A percentile compares a stretch with the other conserved stretches of the same genome.
These are phyloP conservation scores for Urochloa ruziziensis DNA, from an alignment of 176 grass and related monocot genomes.

Conservation along the genomic window DNA sequence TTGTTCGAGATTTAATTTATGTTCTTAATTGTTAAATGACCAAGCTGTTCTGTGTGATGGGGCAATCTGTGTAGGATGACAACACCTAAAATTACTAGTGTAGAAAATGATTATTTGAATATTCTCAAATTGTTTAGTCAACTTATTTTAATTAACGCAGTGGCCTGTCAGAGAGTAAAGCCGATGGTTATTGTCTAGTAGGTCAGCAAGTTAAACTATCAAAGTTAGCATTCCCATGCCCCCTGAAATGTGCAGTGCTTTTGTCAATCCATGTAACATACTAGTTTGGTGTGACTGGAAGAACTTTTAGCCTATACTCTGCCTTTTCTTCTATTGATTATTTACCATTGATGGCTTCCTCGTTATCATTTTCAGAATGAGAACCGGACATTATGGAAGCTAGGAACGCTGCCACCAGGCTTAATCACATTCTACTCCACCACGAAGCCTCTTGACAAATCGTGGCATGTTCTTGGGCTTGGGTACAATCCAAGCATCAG, in stretches of 20 bases:
- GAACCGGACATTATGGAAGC: constrained; percentile 88
- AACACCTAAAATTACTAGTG: neutral
- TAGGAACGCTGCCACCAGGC: constrained; percentile 86
- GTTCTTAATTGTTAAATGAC: constrained; percentile 12
- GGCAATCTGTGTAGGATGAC: neutral
- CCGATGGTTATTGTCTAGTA: neutral
- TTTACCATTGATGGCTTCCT: constrained; percentile 1
- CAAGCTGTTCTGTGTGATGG: neutral
- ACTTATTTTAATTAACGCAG: neutral
- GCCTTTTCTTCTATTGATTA: neutral
- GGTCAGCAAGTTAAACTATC: neutral
- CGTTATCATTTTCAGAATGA: constrained; percentile 66
- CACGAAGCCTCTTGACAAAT: constrained; percentile 91
- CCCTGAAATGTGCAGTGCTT: neutral
- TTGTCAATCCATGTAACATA: neutral
- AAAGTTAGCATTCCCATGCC: neutral
- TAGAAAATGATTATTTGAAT: constrained; percentile 2
- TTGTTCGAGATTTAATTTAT: neutral
- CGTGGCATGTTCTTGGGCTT: constrained; percentile 96
- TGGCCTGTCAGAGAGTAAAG: neutral
- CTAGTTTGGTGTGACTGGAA: neutral
- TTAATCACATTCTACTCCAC: constrained; percentile 99
- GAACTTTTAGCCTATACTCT: neutral
- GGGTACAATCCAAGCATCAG: constrained; percentile 98
- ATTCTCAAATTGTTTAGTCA: neutral